Base-by-base conservation (phyloP, 129 eudicot genomes). In the Oenanthe sinensis region DNA sequence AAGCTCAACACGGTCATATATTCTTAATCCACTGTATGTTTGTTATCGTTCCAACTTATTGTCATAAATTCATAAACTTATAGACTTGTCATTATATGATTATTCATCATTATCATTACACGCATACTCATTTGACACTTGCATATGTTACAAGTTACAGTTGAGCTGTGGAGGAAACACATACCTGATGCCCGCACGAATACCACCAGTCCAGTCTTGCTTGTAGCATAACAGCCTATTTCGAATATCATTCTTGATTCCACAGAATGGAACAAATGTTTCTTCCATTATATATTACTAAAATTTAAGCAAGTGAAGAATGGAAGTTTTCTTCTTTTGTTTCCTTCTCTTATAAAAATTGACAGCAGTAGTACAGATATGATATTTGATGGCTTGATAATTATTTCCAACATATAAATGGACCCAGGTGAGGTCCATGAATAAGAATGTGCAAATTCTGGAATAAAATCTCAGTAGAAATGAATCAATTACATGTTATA, bases 201-300 rank as follows among this genome's bases (percentile, higher is more conserved):
- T 75, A 37, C 97, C 98, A 70, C 97, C 88, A 54, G 85, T 83
- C 98, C 98, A 95, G 71, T 95, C 98, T 86, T 95, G 96, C 86
- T 91, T 95, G 82, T 91, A 95, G 88, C 98, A 95, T 76, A 90
- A 77, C 46, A 95, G 75, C 86, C 98, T 91, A 74, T 90, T 97
- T 83, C 86, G 90, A 76, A 95, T 93, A 86, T 95, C 98, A 82
- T 95, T 91, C 83, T 90, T 95, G 79, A 95, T 95, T 63, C 98
- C 98, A 52, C 97, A 97, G 43, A 95, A 88, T 19, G 98, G 98
- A 80, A 95, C 94, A 84, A 95, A 91, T 54, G 94, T 91, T 79
- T 95, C 98, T 85, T 95, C 98, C 98, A 95, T 95, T 70, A 72
- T 80, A 77, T 47, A 72, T 75, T 78, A 33, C 36, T 33, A 81